Evolutionary conservation across 2,329 filamentous ascomycete species (phyloP).

Genomic region (Nothopassalora personata): DNA sequence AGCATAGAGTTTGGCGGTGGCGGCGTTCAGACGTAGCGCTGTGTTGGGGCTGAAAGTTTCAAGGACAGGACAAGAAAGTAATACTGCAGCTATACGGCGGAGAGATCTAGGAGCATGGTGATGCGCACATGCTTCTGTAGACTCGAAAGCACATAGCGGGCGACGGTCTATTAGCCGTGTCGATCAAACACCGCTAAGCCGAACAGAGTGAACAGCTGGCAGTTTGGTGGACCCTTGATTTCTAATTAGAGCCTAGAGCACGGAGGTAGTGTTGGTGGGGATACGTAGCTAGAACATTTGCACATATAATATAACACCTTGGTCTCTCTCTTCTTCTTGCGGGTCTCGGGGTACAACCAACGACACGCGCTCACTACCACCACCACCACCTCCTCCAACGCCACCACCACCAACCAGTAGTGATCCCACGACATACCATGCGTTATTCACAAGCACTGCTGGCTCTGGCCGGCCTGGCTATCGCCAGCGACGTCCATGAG

Average conservation of each 20-base stretch:
- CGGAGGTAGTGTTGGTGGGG: background rate
- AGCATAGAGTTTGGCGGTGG: no score
- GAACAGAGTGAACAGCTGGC: background rate
- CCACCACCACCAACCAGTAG: background rate
- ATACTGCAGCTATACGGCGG: no score
- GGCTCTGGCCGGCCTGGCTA: slow-evolving; percentile 55
- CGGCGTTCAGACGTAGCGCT: no score
- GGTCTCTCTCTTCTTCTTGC: background rate
- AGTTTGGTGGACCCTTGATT: background rate
- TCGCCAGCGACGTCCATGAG: slow-evolving; percentile 73
- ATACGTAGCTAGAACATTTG: background rate
- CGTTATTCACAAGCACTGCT: slow-evolving; percentile 38
- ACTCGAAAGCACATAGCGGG: no score
- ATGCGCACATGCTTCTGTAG: no score
- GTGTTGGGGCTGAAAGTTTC: no score
- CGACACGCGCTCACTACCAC: background rate
- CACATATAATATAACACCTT: background rate
- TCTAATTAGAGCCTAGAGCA: background rate
- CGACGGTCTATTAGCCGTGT: no score
- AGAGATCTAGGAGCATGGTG: no score
- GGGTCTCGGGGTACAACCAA: background rate
- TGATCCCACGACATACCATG: slow-evolving; percentile 21
- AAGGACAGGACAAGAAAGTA: no score
- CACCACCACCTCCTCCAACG: background rate
- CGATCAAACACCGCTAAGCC: background rate